Evolutionary conservation across 2,329 filamentous ascomycete genomes (phyloP), one percentile per base, ranked within the genome.

Genomic region (Ophiocordyceps camponoti-leonardi): DNA sequence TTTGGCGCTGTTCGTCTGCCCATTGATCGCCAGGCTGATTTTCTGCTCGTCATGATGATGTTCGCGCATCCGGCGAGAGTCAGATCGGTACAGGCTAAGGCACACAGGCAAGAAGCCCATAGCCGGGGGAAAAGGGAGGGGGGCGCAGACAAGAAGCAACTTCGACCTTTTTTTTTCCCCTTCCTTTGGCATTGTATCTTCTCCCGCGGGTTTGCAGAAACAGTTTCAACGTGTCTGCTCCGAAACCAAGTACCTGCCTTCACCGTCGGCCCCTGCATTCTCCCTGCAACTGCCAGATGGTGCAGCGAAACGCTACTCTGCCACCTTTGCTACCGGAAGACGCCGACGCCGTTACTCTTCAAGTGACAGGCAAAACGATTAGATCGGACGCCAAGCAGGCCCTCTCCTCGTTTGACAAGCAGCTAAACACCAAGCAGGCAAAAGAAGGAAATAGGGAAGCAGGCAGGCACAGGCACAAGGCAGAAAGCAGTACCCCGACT

Each of bases 161-260:
- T n/a, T n/a, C 14, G 14, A 7, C 33, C 3, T 6, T 5, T n/a
- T n/a, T 8, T 26, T 26, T 26, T 26, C 8, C 8, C n/a, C n/a
- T n/a, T n/a, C n/a, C n/a, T n/a, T n/a, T n/a, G n/a, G n/a, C 5
- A 26, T 8, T 26, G 23, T 26, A 26, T 26, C 23, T 26, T 26
- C 23, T 26, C 8, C 33, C 14, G 18, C 16, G 31, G 31, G 31
- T 33, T 16, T 33, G 31, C 31, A 37, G 33, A 37, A 37, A 37
- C 33, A 37, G 56, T 59, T 59, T 59, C 53, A 52, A 58, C 50
- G 49, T 50, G 53, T 50, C 50, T 49, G 52, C 49, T 53, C 55
- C 54, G 57, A 37, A 60, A 60, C 53, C 48, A 59, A 60, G 58
- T 51, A 51, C 49, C 47, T 51, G 50, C 50, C 46, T n/a, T 46